phyloP scores from a whole-genome alignment of 164 flowering plant genomes.

The Buxus sempervirens region DNA sequence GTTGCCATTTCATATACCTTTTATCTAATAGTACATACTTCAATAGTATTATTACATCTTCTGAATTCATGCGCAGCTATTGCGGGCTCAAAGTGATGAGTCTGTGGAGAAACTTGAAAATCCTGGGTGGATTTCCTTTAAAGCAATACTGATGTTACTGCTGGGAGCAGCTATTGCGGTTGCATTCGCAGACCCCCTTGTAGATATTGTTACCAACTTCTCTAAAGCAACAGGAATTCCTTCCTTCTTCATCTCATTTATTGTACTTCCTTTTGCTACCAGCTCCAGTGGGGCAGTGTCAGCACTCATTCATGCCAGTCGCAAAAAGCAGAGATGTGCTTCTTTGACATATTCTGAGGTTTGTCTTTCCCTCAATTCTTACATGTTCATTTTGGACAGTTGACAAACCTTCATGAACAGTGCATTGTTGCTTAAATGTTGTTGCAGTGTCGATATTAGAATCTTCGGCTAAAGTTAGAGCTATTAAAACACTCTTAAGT shows the following conservation, averaged over 20 bases:
- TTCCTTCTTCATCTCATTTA: conserved; percentile 43
- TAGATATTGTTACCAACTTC: conserved; percentile 44
- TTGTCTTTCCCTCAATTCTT: background rate
- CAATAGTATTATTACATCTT: background rate
- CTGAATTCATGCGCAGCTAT: conserved; percentile 19
- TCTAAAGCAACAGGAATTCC: conserved; percentile 39
- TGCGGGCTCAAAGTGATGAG: conserved; percentile 21
- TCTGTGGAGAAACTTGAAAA: conserved; percentile 4
- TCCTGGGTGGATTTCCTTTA: conserved; percentile 19
- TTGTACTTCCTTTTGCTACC: conserved; percentile 41
- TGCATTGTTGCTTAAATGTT: background rate
- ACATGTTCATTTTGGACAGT: background rate
- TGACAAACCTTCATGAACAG: background rate
- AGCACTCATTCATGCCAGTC: conserved; percentile 30
- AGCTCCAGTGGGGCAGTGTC: conserved; percentile 42
- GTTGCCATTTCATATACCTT: conserved; percentile 10
- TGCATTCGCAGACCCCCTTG: conserved; percentile 44
- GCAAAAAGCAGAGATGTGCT: conserved; percentile 31
- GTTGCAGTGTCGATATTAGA: background rate
- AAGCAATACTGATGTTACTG: conserved; percentile 35
- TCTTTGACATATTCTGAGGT: conserved; percentile 59
- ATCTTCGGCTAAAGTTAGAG: too few relatives aligned
- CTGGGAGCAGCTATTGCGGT: conserved; percentile 41
- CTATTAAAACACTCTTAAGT: too few relatives aligned
- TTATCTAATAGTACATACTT: background rate